These are phyloP conservation scores for Cicer chorassanicum DNA, from an alignment of 306 rosid genomes.

Conservation along the genomic window DNA sequence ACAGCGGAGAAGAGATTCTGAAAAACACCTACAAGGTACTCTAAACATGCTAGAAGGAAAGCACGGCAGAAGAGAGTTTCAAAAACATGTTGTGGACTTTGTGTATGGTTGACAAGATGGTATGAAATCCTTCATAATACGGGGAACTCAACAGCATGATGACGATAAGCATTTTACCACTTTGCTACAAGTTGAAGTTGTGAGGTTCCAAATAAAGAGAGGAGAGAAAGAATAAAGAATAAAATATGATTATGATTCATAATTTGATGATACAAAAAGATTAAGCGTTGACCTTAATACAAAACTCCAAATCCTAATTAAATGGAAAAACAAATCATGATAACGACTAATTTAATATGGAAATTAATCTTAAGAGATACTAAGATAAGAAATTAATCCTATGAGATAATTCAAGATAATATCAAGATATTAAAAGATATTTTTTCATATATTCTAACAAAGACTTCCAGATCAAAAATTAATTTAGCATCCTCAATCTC, in stretches of 20 bases:
- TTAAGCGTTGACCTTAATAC: not conserved
- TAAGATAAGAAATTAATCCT: not conserved
- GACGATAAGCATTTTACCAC: not conserved
- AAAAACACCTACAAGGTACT: not conserved
- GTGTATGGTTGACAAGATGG: constrained; percentile 1
- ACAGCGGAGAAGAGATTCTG: not conserved
- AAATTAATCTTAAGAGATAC: not conserved
- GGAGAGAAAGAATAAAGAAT: not conserved
- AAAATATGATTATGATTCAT: not conserved
- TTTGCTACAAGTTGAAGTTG: not conserved
- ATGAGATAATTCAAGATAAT: not conserved
- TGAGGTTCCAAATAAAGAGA: not conserved
- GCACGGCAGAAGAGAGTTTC: not conserved
- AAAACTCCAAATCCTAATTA: constrained; percentile 4
- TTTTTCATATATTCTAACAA: constrained; percentile 3
- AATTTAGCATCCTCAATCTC: constrained; percentile 34
- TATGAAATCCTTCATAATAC: not conserved
- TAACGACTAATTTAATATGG: not conserved
- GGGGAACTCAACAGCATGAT: not conserved
- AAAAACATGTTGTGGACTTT: not conserved
- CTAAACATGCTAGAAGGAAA: not conserved
- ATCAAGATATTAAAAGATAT: not conserved
- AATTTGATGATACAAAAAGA: not conserved
- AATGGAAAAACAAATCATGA: not conserved
- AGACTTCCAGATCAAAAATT: constrained; percentile 33